Conservation (phyloP, 1,139 yeast genomes). For the Taphrina populina region DNA sequence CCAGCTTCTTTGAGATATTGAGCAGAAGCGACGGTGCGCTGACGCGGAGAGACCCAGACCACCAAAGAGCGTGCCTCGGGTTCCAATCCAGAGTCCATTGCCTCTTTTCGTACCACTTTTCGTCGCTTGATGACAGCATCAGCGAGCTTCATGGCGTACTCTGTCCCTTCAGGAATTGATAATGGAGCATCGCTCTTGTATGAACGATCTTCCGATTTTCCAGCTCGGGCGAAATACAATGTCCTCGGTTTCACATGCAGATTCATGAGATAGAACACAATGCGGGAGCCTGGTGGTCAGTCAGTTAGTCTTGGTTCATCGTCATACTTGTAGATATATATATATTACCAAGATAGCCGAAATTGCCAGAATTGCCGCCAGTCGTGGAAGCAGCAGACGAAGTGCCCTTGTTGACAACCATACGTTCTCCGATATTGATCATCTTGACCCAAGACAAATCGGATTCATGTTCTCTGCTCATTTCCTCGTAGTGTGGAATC, state of each 20-base stretch:
- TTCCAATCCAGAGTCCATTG: constrained; percentile 12
- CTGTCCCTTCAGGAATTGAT: constrained; percentile 43
- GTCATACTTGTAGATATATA: not conserved
- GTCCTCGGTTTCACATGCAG: constrained; percentile 39
- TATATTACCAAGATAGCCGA: constrained; percentile 20
- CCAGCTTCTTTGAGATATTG: constrained; percentile 56
- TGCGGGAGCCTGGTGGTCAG: constrained; percentile 55
- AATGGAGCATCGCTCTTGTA: constrained; percentile 29
- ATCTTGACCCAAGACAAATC: constrained; percentile 71
- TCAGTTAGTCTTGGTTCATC: not conserved
- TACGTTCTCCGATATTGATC: constrained; percentile 84
- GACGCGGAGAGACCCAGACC: constrained; percentile 91
- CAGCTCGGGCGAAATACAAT: constrained; percentile 44
- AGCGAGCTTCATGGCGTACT: constrained; percentile 48
- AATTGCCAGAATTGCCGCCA: constrained; percentile 17
- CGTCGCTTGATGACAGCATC: constrained; percentile 49
- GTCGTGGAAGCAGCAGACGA: constrained; percentile 53
- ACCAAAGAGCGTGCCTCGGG: constrained; percentile 33
- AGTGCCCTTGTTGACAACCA: constrained; percentile 71
- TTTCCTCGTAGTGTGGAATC: constrained; percentile 51
- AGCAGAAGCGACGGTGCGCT: constrained; percentile 79
- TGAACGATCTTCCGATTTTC: constrained; percentile 42
- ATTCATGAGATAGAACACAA: constrained; percentile 57
- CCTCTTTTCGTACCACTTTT: constrained; percentile 39
- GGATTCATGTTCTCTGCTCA: constrained; percentile 49